Evolutionary conservation across 345 rosid genomes (phyloP).

Genomic region (Boechera retrofracta): DNA sequence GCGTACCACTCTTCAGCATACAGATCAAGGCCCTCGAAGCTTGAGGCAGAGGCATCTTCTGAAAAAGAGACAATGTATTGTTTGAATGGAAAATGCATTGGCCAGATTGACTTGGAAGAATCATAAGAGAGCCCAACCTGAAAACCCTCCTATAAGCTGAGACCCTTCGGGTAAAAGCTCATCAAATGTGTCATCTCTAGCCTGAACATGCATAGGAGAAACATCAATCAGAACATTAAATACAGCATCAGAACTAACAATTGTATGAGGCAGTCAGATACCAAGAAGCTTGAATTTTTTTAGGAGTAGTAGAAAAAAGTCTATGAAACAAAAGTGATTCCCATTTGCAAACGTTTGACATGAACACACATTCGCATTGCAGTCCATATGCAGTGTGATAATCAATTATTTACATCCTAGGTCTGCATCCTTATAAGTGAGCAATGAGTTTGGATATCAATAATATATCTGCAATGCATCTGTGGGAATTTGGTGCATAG

Average conservation of each 20-base stretch:
- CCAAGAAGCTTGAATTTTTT: background rate
- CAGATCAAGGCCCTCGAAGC: slow-evolving; percentile 63
- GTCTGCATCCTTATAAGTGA: slow-evolving; percentile 4
- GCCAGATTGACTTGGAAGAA: slow-evolving; percentile 7
- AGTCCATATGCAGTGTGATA: background rate
- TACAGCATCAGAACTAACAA: background rate
- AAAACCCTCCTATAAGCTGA: slow-evolving; percentile 60
- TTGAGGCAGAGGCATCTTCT: slow-evolving; percentile 57
- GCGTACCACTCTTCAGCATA: slow-evolving; percentile 74
- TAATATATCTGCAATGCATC: background rate
- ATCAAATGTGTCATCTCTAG: slow-evolving; percentile 61
- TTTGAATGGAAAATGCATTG: slow-evolving; percentile 9
- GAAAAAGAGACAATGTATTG: slow-evolving; percentile 31
- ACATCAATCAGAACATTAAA: slow-evolving; percentile 9
- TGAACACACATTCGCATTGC: background rate
- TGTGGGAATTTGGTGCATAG: background rate
- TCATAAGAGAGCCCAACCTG: slow-evolving; percentile 61
- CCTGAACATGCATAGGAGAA: slow-evolving; percentile 54
- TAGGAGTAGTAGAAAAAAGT: background rate
- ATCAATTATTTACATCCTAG: background rate
- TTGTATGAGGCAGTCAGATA: background rate
- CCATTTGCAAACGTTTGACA: background rate
- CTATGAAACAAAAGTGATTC: background rate
- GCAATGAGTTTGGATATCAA: background rate
- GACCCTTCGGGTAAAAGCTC: slow-evolving; percentile 61